Conservation (phyloP, 2,329 filamentous ascomycete genomes). For the Cordyceps tenuipes region DNA sequence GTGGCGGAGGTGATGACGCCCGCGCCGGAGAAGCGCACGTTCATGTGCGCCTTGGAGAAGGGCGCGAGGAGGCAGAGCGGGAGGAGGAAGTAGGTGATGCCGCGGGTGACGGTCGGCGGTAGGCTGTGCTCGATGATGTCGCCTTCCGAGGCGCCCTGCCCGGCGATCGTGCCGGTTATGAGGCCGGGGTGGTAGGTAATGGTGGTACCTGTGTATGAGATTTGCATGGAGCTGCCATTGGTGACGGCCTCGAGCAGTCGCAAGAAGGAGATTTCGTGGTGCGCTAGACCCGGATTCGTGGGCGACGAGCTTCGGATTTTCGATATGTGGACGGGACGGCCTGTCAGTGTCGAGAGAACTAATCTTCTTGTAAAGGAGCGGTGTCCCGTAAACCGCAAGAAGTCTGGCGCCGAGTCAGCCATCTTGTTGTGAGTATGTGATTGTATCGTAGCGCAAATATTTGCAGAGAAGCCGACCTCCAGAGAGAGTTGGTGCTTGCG, state of each 20-base stretch:
- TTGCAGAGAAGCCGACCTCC: neutral
- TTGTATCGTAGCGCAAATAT: conserved; percentile 3
- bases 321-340: conserved; percentile 81
- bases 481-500: neutral
- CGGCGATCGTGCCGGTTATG: conserved; percentile 76
- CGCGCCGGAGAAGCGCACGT: conserved; percentile 79
- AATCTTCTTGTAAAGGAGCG: conserved; percentile 76
- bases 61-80: conserved; percentile 85
- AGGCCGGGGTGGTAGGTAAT: conserved; percentile 87
- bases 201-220: conserved; percentile 91
- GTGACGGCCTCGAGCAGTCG: conserved; percentile 90
- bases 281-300: conserved; percentile 78
- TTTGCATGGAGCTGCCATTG: conserved; percentile 90
- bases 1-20: conserved; percentile 90
- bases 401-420: conserved; percentile 41
- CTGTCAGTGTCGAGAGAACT: conserved; percentile 83
- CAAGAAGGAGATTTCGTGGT: conserved; percentile 91
- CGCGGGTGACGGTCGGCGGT: conserved; percentile 66
- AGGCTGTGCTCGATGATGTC: conserved; percentile 77
- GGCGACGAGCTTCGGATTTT: conserved; percentile 84
- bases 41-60: conserved; percentile 86
- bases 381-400: conserved; percentile 74
- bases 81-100: conserved; percentile 85
- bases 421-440: conserved; percentile 22
- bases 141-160: conserved; percentile 59